These are phyloP conservation scores for Cymodocea nodosa DNA, from an alignment of 116 monocot genomes.

Conservation along the genomic window DNA sequence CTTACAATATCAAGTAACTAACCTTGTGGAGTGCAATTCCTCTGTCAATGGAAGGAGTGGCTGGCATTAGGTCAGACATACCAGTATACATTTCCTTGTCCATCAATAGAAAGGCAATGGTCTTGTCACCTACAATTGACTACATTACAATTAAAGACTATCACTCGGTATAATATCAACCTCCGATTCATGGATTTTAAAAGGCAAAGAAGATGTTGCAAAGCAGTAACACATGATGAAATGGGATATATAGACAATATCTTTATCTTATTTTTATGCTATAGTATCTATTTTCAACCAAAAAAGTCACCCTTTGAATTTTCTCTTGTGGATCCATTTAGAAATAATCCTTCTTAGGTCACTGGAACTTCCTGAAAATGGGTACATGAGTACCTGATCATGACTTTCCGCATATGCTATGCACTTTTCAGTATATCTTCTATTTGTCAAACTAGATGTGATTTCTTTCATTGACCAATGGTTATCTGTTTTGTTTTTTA, in stretches of 20 bases:
- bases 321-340: neutral
- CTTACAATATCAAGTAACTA: neutral
- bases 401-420: conserved; percentile 94
- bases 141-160: conserved; percentile 7
- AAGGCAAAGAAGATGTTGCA: neutral
- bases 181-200: neutral
- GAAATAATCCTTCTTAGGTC: no score
- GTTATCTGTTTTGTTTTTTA: conserved; percentile 66
- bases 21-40: conserved; percentile 97
- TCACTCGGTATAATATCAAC: neutral
- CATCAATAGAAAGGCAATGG: conserved; percentile 78
- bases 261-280: no score
- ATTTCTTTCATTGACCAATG: conserved; percentile 84
- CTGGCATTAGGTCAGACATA: conserved; percentile 73
- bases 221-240: neutral
- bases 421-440: conserved; percentile 86
- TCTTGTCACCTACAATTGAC: conserved; percentile 96
- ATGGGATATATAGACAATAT: no score
- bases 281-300: no score
- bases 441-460: conserved; percentile 43
- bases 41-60: conserved; percentile 55
- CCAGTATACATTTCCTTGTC: conserved; percentile 87
- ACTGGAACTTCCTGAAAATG: neutral
- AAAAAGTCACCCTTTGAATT: no score
- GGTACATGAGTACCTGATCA: conserved; percentile 64